Evolutionary conservation across 2,329 filamentous ascomycete genomes (phyloP).

Genomic region (Madurella mycetomatis): DNA sequence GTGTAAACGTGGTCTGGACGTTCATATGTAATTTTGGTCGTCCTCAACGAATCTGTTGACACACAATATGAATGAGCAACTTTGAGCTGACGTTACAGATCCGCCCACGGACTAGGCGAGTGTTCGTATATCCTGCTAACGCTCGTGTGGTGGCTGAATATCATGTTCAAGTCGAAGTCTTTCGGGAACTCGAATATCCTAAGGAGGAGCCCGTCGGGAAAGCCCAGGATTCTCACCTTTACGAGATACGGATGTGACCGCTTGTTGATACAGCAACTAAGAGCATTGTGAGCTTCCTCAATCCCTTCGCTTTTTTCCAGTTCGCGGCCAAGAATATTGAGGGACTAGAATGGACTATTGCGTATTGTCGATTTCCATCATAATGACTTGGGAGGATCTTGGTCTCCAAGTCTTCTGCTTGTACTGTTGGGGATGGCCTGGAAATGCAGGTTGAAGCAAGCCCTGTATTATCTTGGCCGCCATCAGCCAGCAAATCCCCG

Average conservation of each 20-base stretch:
- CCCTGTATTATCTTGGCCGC: too few species aligned
- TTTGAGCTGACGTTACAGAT: slow-evolving; percentile 6
- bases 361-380: too few species aligned
- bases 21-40: too few species aligned
- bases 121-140: slow-evolving; percentile 1
- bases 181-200: slow-evolving; percentile 5
- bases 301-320: not conserved
- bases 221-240: slow-evolving; percentile 2
- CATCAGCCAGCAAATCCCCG: too few species aligned
- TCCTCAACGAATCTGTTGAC: not conserved
- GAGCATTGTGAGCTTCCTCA: not conserved
- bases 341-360: not conserved
- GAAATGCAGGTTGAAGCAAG: too few species aligned
- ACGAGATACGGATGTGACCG: slow-evolving; percentile 7
- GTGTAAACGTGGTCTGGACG: slow-evolving; percentile 8
- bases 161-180: not conserved
- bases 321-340: too few species aligned
- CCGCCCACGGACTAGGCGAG: slow-evolving; percentile 13
- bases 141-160: not conserved
- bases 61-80: slow-evolving; percentile 5
- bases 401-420: too few species aligned
- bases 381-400: too few species aligned
- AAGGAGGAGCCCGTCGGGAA: slow-evolving; percentile 15
- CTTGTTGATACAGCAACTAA: not conserved
- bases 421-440: too few species aligned